Evolutionary conservation across 208 protist species (phyloP).

Genomic region (Herpetomonas tarakana): DNA sequence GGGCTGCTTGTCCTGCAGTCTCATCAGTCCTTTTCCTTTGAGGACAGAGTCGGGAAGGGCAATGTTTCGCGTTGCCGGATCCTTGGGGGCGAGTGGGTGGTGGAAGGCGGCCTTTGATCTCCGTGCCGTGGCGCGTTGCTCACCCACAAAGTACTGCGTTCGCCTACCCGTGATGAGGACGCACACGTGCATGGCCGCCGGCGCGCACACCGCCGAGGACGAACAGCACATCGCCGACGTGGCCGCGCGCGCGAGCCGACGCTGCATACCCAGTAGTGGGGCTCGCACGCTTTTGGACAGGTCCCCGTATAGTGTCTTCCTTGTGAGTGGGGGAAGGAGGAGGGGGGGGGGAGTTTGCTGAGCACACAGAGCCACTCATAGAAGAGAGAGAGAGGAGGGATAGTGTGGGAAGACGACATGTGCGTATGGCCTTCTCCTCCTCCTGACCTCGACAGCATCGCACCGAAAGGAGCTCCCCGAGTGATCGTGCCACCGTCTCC

Average conservation of each 20-base stretch:
- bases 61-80: conserved; percentile 76
- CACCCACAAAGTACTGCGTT: conserved; percentile 46
- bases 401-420: no score
- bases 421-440: not conserved
- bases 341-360: no score
- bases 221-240: no score
- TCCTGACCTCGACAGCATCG: not conserved
- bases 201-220: no score
- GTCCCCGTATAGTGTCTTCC: no score
- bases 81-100: conserved; percentile 68
- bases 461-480: not conserved
- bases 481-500: no score
- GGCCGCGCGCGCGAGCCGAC: no score
- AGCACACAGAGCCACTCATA: conserved; percentile 5
- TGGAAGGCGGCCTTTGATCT: conserved; percentile 49
- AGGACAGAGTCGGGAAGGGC: conserved; percentile 50
- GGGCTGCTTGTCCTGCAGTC: conserved; percentile 17
- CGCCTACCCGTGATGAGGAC: conserved; percentile 7
- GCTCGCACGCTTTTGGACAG: no score
- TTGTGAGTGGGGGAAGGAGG: no score
- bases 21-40: conserved; percentile 13
- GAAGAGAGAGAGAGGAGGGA: no score
- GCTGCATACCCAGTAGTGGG: no score
- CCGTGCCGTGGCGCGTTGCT: conserved; percentile 43
- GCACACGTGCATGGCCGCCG: not conserved